Conservation (phyloP, 768 basidiomycete species). For the Cubamyces sp. region DNA sequence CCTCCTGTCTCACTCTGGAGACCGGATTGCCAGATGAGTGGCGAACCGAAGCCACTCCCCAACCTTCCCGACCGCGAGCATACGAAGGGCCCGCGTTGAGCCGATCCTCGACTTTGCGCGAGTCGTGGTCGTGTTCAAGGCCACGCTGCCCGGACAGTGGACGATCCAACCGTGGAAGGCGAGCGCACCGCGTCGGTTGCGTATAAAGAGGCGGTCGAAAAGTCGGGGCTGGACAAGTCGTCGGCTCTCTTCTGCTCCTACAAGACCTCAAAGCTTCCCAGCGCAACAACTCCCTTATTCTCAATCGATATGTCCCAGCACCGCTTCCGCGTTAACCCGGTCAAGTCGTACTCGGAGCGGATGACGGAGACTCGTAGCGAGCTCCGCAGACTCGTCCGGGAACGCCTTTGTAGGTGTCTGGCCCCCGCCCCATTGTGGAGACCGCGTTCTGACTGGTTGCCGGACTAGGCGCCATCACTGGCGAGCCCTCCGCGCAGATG, state of each 20-base stretch:
- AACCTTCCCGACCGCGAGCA: not conserved
- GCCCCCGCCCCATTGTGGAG: not conserved
- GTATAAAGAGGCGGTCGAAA: not conserved
- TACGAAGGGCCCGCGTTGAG: conserved; percentile 10
- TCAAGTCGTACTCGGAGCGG: conserved; percentile 33
- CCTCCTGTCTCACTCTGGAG: conserved; percentile 7
- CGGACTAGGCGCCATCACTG: conserved; percentile 30
- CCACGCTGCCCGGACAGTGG: conserved; percentile 2
- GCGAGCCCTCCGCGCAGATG: conserved; percentile 32
- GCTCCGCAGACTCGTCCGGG: conserved; percentile 31
- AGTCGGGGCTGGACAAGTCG: not conserved
- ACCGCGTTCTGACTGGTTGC: not conserved
- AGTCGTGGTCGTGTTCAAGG: not conserved
- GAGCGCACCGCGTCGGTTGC: not conserved
- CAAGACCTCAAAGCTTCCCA: not conserved
- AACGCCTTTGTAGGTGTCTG: conserved; percentile 29
- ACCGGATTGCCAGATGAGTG: conserved; percentile 10
- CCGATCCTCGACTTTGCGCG: conserved; percentile 14
- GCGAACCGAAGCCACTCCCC: not conserved
- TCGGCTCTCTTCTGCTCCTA: not conserved
- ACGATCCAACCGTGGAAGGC: conserved; percentile 7
- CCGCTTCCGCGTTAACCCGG: conserved; percentile 33
- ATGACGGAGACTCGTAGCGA: conserved; percentile 35
- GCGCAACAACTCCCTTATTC: too few species aligned
- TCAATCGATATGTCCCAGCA: conserved; percentile 13